phyloP scores from a whole-genome alignment of 352 stramenopile species.

The Globisporangium emineosum region DNA sequence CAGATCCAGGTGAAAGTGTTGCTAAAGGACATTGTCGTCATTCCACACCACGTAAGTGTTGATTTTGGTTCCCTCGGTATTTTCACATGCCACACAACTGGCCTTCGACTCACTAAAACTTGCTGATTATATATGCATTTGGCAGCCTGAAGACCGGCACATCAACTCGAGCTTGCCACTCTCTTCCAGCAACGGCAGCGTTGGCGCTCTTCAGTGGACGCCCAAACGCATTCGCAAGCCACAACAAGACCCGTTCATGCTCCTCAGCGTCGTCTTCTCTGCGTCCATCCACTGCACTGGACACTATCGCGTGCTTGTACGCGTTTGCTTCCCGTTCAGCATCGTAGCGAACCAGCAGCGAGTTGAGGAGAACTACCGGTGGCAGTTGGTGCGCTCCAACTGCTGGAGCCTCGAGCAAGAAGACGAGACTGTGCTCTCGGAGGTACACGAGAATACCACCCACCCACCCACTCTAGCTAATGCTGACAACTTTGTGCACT shows the following conservation, averaged over 20 bases:
- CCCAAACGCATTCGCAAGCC: not conserved
- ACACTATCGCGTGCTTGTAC: not conserved
- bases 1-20: not conserved
- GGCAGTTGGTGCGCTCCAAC: not conserved
- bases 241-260: not conserved
- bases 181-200: not conserved
- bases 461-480: too few relatives aligned
- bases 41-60: not conserved
- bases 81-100: not conserved
- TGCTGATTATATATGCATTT: not conserved
- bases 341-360: not conserved
- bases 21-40: conserved; percentile 5
- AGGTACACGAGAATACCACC: conserved; percentile 7
- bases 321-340: conserved; percentile 4
- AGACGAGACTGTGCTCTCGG: conserved; percentile 1
- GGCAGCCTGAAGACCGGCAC: conserved; percentile 5
- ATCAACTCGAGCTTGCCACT: not conserved
- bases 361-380: not conserved
- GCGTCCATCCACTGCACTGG: not conserved
- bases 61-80: not conserved
- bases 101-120: not conserved
- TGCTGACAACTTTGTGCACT: not conserved
- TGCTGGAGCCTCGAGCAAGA: conserved; percentile 1
- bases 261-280: not conserved
- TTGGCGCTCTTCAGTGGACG: not conserved